phyloP scores from a whole-genome alignment of 1,284 basidiomycete genomes.

The Naganishia albida region DNA sequence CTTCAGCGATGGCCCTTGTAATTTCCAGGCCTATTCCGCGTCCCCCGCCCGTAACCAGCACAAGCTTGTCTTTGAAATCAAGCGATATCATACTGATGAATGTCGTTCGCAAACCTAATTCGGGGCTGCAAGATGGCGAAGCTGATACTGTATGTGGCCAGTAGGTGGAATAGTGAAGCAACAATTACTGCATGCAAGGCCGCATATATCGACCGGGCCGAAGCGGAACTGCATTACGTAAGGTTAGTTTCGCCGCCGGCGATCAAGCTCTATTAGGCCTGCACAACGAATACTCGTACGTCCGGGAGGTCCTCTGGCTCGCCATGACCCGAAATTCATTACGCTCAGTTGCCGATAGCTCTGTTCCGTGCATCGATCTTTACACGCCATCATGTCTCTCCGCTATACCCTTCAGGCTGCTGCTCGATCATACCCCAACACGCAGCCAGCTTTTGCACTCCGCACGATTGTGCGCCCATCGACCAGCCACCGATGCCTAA shows the following conservation, averaged over 20 bases:
- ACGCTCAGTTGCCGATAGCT: too few species aligned
- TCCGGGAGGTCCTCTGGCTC: too few species aligned
- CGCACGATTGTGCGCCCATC: not conserved
- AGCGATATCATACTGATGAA: constrained; percentile 36
- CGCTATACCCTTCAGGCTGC: not conserved
- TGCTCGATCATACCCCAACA: not conserved
- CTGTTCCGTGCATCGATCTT: too few species aligned
- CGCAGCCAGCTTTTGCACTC: not conserved
- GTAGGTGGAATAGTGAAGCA: too few species aligned
- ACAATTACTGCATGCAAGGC: too few species aligned
- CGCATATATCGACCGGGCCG: not conserved
- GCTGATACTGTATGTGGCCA: too few species aligned
- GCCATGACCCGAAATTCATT: too few species aligned
- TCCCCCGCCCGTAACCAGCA: constrained; percentile 40
- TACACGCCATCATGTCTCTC: not conserved
- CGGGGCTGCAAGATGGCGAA: too few species aligned
- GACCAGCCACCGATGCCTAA: not conserved
- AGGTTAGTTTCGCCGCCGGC: too few species aligned
- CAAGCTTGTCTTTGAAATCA: constrained; percentile 43
- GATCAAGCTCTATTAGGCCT: too few species aligned
- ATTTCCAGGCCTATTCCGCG: constrained; percentile 40
- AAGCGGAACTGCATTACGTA: not conserved
- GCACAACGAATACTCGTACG: too few species aligned
- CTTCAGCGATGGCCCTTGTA: constrained; percentile 39
- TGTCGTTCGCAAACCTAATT: too few species aligned